Conservation (phyloP, 495 filamentous ascomycete genomes). For the Penicillium manginii region DNA sequence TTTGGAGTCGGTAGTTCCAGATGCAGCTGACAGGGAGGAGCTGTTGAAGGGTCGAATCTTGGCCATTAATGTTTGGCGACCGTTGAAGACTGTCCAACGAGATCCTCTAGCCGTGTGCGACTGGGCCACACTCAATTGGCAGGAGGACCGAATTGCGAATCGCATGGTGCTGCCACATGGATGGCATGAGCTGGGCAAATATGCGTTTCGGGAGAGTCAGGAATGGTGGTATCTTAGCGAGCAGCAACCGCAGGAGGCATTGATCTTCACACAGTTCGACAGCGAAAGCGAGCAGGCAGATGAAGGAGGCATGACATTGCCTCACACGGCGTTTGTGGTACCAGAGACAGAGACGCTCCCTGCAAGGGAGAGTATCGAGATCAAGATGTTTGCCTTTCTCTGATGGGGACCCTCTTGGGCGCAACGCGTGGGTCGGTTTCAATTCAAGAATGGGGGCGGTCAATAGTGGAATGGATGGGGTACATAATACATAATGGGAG, state of each 20-base stretch:
- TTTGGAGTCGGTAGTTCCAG: constrained; percentile 11
- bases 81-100: constrained; percentile 55
- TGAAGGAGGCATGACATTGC: constrained; percentile 29
- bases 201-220: constrained; percentile 21
- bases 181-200: constrained; percentile 24
- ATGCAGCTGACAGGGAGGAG: constrained; percentile 50
- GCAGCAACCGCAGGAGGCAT: constrained; percentile 29
- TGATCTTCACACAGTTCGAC: constrained; percentile 37
- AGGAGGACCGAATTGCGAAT: constrained; percentile 16
- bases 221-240: constrained; percentile 33
- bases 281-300: constrained; percentile 35
- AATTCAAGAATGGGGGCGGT: not conserved
- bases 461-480: not conserved
- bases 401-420: constrained; percentile 12
- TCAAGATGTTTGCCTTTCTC: constrained; percentile 33
- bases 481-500: not conserved
- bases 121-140: constrained; percentile 24
- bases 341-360: constrained; percentile 40
- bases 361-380: constrained; percentile 59
- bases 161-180: constrained; percentile 16
- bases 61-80: constrained; percentile 70
- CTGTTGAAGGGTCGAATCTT: constrained; percentile 57
- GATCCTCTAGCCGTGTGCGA: constrained; percentile 56
- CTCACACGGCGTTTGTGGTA: constrained; percentile 59
- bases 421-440: constrained; percentile 7